Evolutionary conservation across 2,329 filamentous ascomycete species (phyloP).

Genomic region (Fusarium austroafricanum): DNA sequence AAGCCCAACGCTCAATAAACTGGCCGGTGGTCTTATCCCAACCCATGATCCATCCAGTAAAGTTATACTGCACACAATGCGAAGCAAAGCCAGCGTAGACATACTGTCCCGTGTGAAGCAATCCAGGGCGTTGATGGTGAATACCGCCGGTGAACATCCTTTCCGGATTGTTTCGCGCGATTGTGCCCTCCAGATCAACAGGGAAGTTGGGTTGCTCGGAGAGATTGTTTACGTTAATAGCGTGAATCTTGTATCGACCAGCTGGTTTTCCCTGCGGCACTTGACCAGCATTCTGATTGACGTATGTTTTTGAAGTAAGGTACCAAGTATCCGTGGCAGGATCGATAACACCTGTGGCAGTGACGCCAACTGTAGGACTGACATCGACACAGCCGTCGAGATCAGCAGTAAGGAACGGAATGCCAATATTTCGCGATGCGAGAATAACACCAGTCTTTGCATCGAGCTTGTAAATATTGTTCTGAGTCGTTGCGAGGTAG

Average conservation of each 20-base stretch:
- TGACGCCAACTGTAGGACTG: constrained; percentile 59
- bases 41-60: constrained; percentile 64
- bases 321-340: constrained; percentile 58
- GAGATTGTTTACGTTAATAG: constrained; percentile 54
- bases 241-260: constrained; percentile 54
- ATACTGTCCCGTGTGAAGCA: constrained; percentile 59
- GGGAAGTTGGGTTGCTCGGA: constrained; percentile 58
- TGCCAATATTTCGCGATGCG: constrained; percentile 59
- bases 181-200: constrained; percentile 58
- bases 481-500: constrained; percentile 67
- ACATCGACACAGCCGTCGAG: constrained; percentile 62
- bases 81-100: constrained; percentile 66
- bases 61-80: constrained; percentile 67
- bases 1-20: constrained; percentile 55
- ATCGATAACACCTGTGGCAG: constrained; percentile 60
- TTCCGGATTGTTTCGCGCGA: constrained; percentile 58
- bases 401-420: constrained; percentile 62
- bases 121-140: constrained; percentile 62
- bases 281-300: constrained; percentile 46
- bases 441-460: constrained; percentile 65
- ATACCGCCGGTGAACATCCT: constrained; percentile 66
- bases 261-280: constrained; percentile 50
- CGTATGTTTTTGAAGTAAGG: constrained; percentile 58
- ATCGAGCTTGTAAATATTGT: constrained; percentile 68
- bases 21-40: constrained; percentile 57